phyloP scores from a whole-genome alignment of 345 rosid species.

The Pelargonium nanum region DNA sequence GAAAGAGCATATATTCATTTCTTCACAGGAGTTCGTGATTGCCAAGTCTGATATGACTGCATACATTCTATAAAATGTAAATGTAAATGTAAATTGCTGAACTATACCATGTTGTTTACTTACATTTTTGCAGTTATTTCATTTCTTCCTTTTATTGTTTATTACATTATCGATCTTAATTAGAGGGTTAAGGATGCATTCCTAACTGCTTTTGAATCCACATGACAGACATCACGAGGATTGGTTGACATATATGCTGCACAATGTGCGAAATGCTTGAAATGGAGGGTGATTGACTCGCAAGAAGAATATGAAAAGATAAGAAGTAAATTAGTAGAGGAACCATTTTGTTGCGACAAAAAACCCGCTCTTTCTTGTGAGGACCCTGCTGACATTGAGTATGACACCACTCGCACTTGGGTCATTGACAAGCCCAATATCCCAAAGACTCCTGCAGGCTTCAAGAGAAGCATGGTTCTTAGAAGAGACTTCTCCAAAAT shows the following conservation, averaged over 20 bases:
- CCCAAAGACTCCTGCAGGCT: conserved; percentile 80
- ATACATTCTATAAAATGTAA: too few species aligned
- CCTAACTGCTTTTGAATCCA: conserved; percentile 11
- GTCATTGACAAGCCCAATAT: conserved; percentile 74
- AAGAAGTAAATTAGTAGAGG: conserved; percentile 39
- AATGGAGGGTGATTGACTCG: conserved; percentile 62
- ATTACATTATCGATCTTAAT: neutral
- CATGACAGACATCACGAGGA: conserved; percentile 14
- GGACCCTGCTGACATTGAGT: conserved; percentile 63
- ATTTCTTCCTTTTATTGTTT: neutral
- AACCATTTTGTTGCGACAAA: conserved; percentile 45
- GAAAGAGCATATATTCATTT: too few species aligned
- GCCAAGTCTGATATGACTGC: too few species aligned
- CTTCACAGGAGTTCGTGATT: too few species aligned
- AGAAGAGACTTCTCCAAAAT: conserved; percentile 69
- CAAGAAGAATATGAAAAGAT: conserved; percentile 72
- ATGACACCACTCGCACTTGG: conserved; percentile 58
- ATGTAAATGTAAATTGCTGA: too few species aligned
- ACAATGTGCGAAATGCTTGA: conserved; percentile 58
- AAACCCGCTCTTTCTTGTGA: conserved; percentile 49
- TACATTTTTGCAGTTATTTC: too few species aligned
- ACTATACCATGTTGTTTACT: too few species aligned
- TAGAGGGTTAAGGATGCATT: too few species aligned
- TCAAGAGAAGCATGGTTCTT: conserved; percentile 62
- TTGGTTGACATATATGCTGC: conserved; percentile 63